These are phyloP conservation scores for Kregervanrija pseudodelftensis DNA, from an alignment of 805 yeast genomes.

Conservation along the genomic window DNA sequence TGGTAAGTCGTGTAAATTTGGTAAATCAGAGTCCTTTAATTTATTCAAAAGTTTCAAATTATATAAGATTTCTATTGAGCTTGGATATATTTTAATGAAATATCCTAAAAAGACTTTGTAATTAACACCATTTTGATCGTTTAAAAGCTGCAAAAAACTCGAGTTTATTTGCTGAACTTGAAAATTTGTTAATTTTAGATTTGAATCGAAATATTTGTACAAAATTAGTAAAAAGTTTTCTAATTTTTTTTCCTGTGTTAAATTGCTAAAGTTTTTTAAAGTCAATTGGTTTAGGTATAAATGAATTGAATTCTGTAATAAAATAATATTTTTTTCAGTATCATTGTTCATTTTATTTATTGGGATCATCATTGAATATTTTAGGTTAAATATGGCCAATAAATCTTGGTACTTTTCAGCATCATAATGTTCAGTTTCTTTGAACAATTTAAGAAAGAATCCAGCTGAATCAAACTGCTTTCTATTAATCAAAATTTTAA, in stretches of 20 bases:
- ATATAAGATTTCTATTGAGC: constrained; percentile 1
- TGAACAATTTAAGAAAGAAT: no score
- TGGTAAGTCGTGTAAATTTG: background rate
- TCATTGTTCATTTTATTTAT: no score
- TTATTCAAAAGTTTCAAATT: background rate
- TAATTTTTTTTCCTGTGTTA: constrained; percentile 3
- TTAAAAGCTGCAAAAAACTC: constrained; percentile 6
- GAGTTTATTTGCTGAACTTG: constrained; percentile 9
- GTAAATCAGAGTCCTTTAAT: no score
- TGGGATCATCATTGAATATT: no score
- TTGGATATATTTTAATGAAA: constrained; percentile 9
- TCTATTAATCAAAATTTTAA: no score
- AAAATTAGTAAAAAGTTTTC: constrained; percentile 11
- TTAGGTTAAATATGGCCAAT: no score
- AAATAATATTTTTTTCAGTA: no score
- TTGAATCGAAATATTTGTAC: constrained; percentile 6
- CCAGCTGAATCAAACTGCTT: no score
- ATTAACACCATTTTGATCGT: constrained; percentile 3
- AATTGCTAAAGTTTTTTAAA: no score
- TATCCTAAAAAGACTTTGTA: constrained; percentile 8
- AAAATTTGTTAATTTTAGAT: background rate
- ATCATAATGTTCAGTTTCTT: no score
- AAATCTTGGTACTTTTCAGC: no score
- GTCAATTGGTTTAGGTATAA: no score
- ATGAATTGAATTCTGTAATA: background rate